Conservation (phyloP, 2,329 filamentous ascomycete genomes). For the Colletotrichum siamense region DNA sequence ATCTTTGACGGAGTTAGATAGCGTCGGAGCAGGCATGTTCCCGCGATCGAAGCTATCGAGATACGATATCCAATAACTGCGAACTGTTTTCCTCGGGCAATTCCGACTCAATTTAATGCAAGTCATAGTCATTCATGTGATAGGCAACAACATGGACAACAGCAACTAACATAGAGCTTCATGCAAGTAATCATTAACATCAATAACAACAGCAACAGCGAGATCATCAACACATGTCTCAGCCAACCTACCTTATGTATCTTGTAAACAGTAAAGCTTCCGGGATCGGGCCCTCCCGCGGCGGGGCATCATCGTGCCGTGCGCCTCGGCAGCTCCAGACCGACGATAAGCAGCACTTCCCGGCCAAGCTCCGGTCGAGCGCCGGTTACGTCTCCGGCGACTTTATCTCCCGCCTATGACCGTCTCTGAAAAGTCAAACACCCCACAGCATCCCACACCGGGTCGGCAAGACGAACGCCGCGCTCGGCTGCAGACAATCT, state of each 20-base stretch:
- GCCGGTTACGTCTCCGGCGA: neutral
- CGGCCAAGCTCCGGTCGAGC: slow-evolving; percentile 7
- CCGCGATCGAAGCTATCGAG: neutral
- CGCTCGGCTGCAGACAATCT: slow-evolving; percentile 7
- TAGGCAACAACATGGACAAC: neutral
- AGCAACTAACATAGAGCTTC: neutral
- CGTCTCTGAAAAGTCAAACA: neutral
- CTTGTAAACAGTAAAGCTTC: neutral
- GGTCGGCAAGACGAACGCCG: slow-evolving; percentile 13
- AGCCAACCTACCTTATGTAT: neutral
- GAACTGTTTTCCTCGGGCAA: neutral
- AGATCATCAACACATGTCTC: neutral
- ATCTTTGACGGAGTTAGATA: neutral
- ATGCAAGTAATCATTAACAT: neutral
- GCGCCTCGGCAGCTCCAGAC: neutral
- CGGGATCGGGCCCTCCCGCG: slow-evolving; percentile 11
- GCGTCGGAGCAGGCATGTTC: neutral
- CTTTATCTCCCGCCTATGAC: slow-evolving; percentile 11
- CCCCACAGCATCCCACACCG: neutral
- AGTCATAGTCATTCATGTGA: neutral
- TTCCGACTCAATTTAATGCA: neutral
- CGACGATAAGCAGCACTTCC: slow-evolving; percentile 13
- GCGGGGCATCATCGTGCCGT: neutral
- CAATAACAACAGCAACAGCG: neutral
- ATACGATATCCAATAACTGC: neutral